A percentile compares a stretch with the other conserved stretches of the same genome.
phyloP scores from a whole-genome alignment of 2,329 filamentous ascomycete species.

The Pleoardoris graminearum region DNA sequence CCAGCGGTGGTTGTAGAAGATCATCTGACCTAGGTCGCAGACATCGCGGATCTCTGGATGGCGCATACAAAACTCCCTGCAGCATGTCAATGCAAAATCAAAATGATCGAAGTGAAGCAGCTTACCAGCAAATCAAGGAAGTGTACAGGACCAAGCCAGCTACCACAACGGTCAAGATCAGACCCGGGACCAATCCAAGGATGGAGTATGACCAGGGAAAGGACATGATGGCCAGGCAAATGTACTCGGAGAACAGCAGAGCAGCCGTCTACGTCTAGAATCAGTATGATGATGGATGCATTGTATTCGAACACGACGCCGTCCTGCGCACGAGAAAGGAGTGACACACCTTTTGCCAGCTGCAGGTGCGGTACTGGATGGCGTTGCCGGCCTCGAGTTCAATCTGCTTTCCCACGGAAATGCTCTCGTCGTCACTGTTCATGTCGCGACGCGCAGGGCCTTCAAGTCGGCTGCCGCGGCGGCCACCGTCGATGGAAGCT shows the following conservation, averaged over 20 bases:
- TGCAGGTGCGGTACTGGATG: conserved; percentile 92
- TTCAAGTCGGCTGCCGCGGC: conserved; percentile 50
- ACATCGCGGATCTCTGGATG: conserved; percentile 92
- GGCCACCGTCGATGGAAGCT: conserved; percentile 21
- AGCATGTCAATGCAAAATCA: conserved; percentile 12
- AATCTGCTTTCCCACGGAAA: conserved; percentile 67
- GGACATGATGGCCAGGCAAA: conserved; percentile 90
- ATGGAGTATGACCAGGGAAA: conserved; percentile 93
- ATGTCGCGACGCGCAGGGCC: conserved; percentile 31
- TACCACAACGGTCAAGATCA: conserved; percentile 80
- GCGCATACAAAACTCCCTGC: conserved; percentile 84
- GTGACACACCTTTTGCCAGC: conserved; percentile 76
- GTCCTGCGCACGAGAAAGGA: background rate
- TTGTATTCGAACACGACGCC: background rate
- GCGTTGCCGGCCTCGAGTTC: conserved; percentile 74
- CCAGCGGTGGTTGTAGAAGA: conserved; percentile 84
- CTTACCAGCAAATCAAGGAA: conserved; percentile 66
- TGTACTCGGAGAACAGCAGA: conserved; percentile 91
- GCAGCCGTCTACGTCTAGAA: conserved; percentile 68
- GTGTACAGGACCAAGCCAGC: conserved; percentile 84
- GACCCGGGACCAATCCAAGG: conserved; percentile 80
- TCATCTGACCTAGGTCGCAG: conserved; percentile 92
- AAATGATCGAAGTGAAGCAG: background rate
- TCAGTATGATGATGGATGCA: conserved; percentile 12
- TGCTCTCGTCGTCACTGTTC: conserved; percentile 42